phyloP scores from a whole-genome alignment of 148 eudicot species.

The Euryodendron excelsum region DNA sequence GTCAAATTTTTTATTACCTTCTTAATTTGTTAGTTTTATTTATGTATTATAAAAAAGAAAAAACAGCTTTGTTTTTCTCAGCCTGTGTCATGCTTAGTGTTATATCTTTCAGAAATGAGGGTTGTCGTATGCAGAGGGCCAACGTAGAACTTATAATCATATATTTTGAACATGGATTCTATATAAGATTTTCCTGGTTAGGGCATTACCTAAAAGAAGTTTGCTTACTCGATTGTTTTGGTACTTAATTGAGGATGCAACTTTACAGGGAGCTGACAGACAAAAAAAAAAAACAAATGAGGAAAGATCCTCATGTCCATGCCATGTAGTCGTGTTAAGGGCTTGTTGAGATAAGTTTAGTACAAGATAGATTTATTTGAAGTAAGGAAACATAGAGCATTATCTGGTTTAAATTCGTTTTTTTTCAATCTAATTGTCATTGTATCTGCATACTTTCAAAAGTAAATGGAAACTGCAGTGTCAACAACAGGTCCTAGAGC shows the following conservation, averaged over 20 bases:
- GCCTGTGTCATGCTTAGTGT: not conserved
- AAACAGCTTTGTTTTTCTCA: not conserved
- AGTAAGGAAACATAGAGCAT: not conserved
- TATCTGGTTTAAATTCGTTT: not conserved
- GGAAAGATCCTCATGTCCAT: too few relatives aligned
- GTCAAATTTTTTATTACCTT: not conserved
- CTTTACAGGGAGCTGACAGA: too few relatives aligned
- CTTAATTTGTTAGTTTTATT: not conserved
- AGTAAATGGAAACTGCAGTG: not conserved
- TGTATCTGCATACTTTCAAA: not conserved
- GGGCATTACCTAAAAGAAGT: too few relatives aligned
- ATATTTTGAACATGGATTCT: too few relatives aligned
- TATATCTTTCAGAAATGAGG: not conserved
- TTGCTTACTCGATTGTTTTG: too few relatives aligned
- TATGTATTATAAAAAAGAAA: not conserved
- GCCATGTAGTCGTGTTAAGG: not conserved
- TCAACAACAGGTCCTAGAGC: not conserved
- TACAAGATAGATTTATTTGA: not conserved
- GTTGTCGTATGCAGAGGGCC: not conserved
- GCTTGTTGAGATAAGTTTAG: not conserved
- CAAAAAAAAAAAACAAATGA: too few relatives aligned
- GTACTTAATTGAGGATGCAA: too few relatives aligned
- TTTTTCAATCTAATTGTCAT: not conserved
- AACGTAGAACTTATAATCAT: not conserved
- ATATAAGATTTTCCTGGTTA: too few relatives aligned